A percentile compares a stretch with the other conserved stretches of the same genome.
phyloP scores from a whole-genome alignment of 176 grass and related monocot species.

The Coix lacrymajobi region DNA sequence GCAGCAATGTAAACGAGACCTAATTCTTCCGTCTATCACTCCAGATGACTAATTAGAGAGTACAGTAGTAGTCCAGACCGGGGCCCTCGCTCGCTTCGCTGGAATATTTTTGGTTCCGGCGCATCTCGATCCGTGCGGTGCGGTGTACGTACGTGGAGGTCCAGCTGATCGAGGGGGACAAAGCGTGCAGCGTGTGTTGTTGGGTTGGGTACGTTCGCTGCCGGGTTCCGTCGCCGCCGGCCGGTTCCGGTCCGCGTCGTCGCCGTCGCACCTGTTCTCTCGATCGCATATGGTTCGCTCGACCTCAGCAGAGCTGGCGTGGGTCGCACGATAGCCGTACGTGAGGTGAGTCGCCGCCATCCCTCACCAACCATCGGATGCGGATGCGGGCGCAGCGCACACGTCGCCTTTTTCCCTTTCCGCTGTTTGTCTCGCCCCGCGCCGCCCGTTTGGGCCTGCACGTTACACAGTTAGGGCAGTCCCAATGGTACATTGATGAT shows the following conservation, averaged over 20 bases:
- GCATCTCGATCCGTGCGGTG: too few species aligned
- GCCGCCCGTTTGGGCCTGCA: neutral
- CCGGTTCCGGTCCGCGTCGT: neutral
- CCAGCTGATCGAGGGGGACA: too few species aligned
- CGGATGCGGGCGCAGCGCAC: neutral
- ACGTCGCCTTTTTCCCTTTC: neutral
- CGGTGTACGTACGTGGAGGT: too few species aligned
- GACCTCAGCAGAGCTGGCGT: neutral
- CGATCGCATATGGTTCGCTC: neutral
- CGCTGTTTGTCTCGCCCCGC: neutral
- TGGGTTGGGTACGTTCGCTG: neutral
- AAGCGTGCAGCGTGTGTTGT: neutral
- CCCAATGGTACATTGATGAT: too few species aligned
- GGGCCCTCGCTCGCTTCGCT: too few species aligned
- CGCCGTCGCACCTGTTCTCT: slow-evolving; percentile 30
- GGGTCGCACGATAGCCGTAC: slow-evolving; percentile 24
- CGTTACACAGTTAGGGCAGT: too few species aligned
- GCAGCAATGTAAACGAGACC: too few species aligned
- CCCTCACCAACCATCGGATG: slow-evolving; percentile 37
- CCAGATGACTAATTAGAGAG: too few species aligned
- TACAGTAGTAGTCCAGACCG: too few species aligned
- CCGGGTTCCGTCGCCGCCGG: neutral
- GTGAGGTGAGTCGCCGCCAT: slow-evolving; percentile 48
- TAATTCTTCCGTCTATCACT: too few species aligned
- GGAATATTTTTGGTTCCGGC: too few species aligned